These are phyloP conservation scores for Leccinellum albellum DNA, from an alignment of 768 basidiomycete genomes.

Conservation along the genomic window DNA sequence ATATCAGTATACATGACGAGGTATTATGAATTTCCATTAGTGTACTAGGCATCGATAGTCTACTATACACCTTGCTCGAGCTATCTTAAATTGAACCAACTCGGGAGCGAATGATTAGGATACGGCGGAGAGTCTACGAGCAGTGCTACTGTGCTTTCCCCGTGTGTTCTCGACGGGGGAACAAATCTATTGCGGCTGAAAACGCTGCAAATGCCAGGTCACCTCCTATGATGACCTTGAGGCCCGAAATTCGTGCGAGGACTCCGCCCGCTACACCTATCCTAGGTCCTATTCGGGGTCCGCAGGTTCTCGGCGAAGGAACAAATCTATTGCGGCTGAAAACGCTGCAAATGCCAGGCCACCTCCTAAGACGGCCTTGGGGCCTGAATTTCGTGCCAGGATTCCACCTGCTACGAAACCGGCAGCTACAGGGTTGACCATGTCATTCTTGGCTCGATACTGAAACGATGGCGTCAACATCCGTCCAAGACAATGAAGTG, in stretches of 20 bases:
- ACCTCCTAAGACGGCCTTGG: slow-evolving; percentile 80
- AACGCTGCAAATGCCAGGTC: slow-evolving; percentile 92
- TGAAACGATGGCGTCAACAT: slow-evolving; percentile 27
- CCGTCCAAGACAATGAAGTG: background rate
- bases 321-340: slow-evolving; percentile 84
- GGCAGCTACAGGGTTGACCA: slow-evolving; percentile 83
- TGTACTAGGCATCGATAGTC: no score
- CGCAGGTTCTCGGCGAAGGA: slow-evolving; percentile 72
- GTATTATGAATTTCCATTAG: no score
- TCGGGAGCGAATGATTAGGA: no score
- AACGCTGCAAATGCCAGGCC: slow-evolving; percentile 92
- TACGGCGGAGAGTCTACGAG: no score
- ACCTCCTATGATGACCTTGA: slow-evolving; percentile 82
- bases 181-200: slow-evolving; percentile 83
- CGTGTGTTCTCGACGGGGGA: slow-evolving; percentile 73
- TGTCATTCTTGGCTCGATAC: slow-evolving; percentile 97
- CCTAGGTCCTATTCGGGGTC: slow-evolving; percentile 32
- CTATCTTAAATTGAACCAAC: no score
- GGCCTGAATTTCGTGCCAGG: slow-evolving; percentile 86
- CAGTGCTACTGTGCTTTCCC: slow-evolving; percentile 48
- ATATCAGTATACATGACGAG: no score
- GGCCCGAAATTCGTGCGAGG: slow-evolving; percentile 83
- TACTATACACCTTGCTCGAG: no score
- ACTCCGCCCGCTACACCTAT: slow-evolving; percentile 24
- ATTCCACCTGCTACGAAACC: slow-evolving; percentile 89